Conservation (phyloP, 75 land plant species). For the Larix kaempferi region DNA sequence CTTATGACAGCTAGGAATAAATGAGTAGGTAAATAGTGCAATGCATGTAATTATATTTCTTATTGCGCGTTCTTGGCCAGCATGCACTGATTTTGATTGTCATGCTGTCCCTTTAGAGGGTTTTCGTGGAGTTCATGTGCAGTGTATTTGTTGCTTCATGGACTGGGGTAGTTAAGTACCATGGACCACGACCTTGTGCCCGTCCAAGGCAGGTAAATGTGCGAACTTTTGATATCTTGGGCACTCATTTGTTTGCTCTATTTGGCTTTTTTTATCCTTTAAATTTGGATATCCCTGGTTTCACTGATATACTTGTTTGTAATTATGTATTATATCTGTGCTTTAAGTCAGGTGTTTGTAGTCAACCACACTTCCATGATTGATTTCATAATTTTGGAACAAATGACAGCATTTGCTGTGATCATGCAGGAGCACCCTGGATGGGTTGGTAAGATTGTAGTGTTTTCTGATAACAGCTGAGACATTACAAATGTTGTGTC, state of each 20-base stretch:
- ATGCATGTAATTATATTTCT: no score
- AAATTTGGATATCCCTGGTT: not conserved
- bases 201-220: constrained; percentile 80
- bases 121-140: constrained; percentile 87
- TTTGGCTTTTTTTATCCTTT: not conserved
- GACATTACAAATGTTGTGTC: not conserved
- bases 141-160: constrained; percentile 97
- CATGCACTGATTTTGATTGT: constrained; percentile 4
- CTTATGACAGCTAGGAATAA: not conserved
- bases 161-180: constrained; percentile 97
- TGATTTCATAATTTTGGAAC: constrained; percentile 93
- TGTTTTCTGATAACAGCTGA: not conserved
- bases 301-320: not conserved
- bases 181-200: constrained; percentile 95
- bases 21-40: no score
- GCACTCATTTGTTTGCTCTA: not conserved
- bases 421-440: constrained; percentile 99
- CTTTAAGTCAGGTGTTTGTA: constrained; percentile 78
- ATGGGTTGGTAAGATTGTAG: constrained; percentile 89
- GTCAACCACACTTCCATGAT: constrained; percentile 99
- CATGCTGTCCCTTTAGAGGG: constrained; percentile 34
- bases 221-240: not conserved
- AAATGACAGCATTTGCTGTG: constrained; percentile 99
- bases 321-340: not conserved
- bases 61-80: not conserved